A percentile compares a stretch with the other conserved stretches of the same genome.
Conservation (phyloP, 1,139 yeast species). For the Candida tetrigidarum region DNA sequence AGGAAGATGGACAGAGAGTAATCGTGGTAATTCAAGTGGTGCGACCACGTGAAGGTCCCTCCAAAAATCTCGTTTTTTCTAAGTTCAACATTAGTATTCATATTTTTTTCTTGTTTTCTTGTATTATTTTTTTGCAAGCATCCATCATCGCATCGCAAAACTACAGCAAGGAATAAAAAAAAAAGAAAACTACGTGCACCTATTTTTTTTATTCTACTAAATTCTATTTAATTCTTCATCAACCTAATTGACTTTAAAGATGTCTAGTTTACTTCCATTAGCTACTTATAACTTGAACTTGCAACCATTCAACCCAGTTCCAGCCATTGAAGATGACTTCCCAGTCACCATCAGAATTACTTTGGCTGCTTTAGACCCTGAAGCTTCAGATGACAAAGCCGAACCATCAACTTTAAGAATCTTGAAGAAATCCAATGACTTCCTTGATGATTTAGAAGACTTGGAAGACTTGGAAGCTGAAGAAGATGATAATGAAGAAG, state of each 20-base stretch:
- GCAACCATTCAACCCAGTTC: slow-evolving; percentile 83
- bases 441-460: slow-evolving; percentile 53
- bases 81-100: too few species aligned
- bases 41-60: not conserved
- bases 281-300: slow-evolving; percentile 86
- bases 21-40: too few species aligned
- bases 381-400: slow-evolving; percentile 75
- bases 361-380: slow-evolving; percentile 95
- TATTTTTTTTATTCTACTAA: slow-evolving; percentile 5
- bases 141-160: slow-evolving; percentile 13
- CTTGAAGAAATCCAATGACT: slow-evolving; percentile 70
- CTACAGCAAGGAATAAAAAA: too few species aligned
- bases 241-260: slow-evolving; percentile 21
- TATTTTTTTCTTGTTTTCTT: not conserved
- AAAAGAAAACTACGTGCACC: slow-evolving; percentile 1
- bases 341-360: slow-evolving; percentile 92
- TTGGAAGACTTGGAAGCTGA: slow-evolving; percentile 57
- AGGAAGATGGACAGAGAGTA: too few species aligned
- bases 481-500: slow-evolving; percentile 48
- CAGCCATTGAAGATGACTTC: slow-evolving; percentile 83
- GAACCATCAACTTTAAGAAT: slow-evolving; percentile 90
- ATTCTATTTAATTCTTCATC: slow-evolving; percentile 3
- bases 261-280: slow-evolving; percentile 78
- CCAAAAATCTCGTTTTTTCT: too few species aligned
- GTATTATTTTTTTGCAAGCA: not conserved